A percentile compares a stretch with the other conserved stretches of the same genome.
These are phyloP conservation scores for Botrytis fabae DNA, from an alignment of 2,329 filamentous ascomycete species.

Conservation along the genomic window DNA sequence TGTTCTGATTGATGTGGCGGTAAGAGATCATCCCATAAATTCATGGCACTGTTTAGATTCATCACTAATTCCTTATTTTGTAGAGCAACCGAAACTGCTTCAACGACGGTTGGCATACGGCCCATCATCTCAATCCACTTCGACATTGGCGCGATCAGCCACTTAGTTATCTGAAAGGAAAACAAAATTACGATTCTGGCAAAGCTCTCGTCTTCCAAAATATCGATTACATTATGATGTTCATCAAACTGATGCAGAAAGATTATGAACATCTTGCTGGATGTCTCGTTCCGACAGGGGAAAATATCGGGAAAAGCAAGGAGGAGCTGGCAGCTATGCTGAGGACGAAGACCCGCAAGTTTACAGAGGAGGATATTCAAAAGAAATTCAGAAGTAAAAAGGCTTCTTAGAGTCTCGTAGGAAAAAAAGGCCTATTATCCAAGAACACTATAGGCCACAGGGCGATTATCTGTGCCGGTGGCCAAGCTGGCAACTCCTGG, in stretches of 20 bases:
- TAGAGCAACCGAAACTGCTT: constrained; percentile 80
- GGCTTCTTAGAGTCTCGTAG: neutral
- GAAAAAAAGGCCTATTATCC: neutral
- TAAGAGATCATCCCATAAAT: constrained; percentile 46
- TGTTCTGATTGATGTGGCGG: constrained; percentile 74
- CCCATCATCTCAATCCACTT: constrained; percentile 74
- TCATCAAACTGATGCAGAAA: constrained; percentile 65
- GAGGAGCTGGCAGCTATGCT: constrained; percentile 65
- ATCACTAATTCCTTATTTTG: constrained; percentile 24
- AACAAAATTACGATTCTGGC: constrained; percentile 64
- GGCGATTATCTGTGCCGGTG: neutral
- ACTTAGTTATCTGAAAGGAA: constrained; percentile 68
- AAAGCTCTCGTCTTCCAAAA: constrained; percentile 76
- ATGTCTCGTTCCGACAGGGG: constrained; percentile 72
- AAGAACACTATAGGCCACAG: neutral
- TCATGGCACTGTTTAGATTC: neutral
- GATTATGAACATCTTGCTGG: constrained; percentile 69
- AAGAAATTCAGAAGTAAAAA: constrained; percentile 48
- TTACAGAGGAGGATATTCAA: constrained; percentile 64
- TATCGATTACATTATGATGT: constrained; percentile 79
- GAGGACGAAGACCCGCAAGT: constrained; percentile 62
- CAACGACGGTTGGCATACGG: constrained; percentile 82
- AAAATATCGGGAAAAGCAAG: constrained; percentile 66
- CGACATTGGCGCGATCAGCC: constrained; percentile 84
- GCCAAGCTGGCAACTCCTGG: neutral